Base-by-base conservation (phyloP, 352 stramenopile species). In the Blastocystis sp. region DNA sequence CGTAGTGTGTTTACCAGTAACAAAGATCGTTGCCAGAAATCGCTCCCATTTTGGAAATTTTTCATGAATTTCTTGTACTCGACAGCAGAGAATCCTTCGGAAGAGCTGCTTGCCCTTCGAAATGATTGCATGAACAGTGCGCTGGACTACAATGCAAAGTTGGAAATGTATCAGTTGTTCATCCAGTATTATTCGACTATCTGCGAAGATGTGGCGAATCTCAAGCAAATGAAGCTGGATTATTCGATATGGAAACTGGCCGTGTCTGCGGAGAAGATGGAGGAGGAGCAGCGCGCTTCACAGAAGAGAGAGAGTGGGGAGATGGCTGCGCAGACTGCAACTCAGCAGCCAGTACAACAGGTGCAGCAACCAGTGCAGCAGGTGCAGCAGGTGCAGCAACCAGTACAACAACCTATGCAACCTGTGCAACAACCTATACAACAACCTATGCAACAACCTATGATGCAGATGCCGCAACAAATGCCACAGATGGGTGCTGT, bases 41-140 rank as follows among this genome's bases (percentile, higher is more conserved):
- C 73, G n/a, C 20, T 84, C 23, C 45, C 62, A 7, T 84, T 84
- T 41, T 84, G 73, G 73, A 84, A 84, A 23, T 84, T 84, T 55
- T 84, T 66, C 41, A 43, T 84, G 73, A 84, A 84, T 43, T 84
- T 84, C 50, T 29, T 54, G 11, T 84, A 84, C 39, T 84, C 73
- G 15, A 61, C 34, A 0, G 45, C 43, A 2, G 73, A 84, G 73
- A 66, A 84, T 47, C 50, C 73, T 9, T 50, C 73, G 56, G 73
- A 84, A 8, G 50, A 20, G 18, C 56, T 84, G 73, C n/a, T 84
- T 15, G 29, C n/a, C 5, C 20, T 84, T 39, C 39, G 59, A 34
- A 43, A 68, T 43, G 73, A 84, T 29, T 84, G 43, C 7, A 15
- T 84, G 73, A 55, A 29, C 23, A 54, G 43, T 15, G 29, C 50